Conservation (phyloP, 352 stramenopile species). For the Pythium scleroteichum region DNA sequence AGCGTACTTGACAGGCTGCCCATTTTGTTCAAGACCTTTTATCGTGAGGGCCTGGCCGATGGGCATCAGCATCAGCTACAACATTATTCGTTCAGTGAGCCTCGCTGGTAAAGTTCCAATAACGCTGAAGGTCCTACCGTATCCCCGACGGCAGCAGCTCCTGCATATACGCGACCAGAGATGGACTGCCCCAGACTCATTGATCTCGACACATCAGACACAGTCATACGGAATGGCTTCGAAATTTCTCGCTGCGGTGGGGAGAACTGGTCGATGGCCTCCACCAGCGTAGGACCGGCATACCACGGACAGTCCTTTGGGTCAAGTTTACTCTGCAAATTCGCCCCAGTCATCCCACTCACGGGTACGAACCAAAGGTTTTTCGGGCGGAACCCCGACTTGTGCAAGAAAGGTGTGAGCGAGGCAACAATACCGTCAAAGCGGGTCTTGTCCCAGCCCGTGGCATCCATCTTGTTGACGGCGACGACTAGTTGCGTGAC, state of each 20-base stretch:
- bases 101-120: no score
- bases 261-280: slow-evolving; percentile 79
- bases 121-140: slow-evolving; percentile 41
- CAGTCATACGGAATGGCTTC: slow-evolving; percentile 85
- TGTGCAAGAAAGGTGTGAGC: slow-evolving; percentile 73
- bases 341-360: slow-evolving; percentile 84
- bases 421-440: slow-evolving; percentile 81
- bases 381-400: slow-evolving; percentile 74
- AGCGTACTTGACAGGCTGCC: slow-evolving; percentile 54
- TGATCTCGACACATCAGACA: slow-evolving; percentile 86
- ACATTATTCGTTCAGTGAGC: neutral
- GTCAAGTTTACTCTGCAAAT: slow-evolving; percentile 67
- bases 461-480: slow-evolving; percentile 98
- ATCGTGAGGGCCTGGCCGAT: slow-evolving; percentile 37
- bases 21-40: slow-evolving; percentile 79
- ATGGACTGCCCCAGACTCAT: slow-evolving; percentile 81
- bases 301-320: slow-evolving; percentile 71
- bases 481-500: slow-evolving; percentile 96
- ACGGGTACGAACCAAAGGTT: slow-evolving; percentile 88
- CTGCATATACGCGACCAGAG: slow-evolving; percentile 85
- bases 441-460: slow-evolving; percentile 77
- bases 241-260: slow-evolving; percentile 75
- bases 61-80: slow-evolving; percentile 38
- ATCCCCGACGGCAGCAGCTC: slow-evolving; percentile 62
- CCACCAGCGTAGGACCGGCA: slow-evolving; percentile 70